phyloP scores from a whole-genome alignment of 768 basidiomycete genomes.

The Tricholoma saponaceum region DNA sequence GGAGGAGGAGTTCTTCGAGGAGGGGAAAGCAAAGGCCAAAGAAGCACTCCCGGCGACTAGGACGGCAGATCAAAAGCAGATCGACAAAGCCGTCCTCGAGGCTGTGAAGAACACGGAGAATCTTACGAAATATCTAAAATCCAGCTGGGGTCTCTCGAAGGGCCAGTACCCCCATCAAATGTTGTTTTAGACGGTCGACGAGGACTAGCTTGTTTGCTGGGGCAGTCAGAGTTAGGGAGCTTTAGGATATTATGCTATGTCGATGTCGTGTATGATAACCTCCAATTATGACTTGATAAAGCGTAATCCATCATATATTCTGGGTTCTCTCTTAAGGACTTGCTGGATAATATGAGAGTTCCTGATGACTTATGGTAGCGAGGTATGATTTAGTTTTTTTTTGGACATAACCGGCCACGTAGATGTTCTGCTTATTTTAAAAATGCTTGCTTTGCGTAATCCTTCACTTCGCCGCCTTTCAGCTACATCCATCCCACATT shows the following conservation, averaged over 20 bases:
- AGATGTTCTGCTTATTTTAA: conserved; percentile 5
- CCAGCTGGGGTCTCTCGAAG: conserved; percentile 92
- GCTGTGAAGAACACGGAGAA: conserved; percentile 89
- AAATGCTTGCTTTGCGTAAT: conserved; percentile 31
- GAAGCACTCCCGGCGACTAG: conserved; percentile 83
- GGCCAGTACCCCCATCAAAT: conserved; percentile 96
- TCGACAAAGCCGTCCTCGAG: conserved; percentile 75
- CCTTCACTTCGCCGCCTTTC: conserved; percentile 11
- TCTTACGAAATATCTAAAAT: conserved; percentile 89
- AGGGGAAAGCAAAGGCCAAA: conserved; percentile 89
- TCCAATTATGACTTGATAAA: conserved; percentile 25
- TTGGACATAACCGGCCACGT: conserved; percentile 6
- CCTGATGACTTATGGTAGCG: not conserved
- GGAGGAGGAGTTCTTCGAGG: conserved; percentile 96
- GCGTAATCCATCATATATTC: conserved; percentile 19
- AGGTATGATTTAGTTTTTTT: not conserved
- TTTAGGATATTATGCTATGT: conserved; percentile 29
- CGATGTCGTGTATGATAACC: conserved; percentile 27
- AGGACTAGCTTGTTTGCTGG: conserved; percentile 12
- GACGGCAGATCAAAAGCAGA: conserved; percentile 85
- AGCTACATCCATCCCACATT: conserved; percentile 9
- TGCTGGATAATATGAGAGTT: not conserved
- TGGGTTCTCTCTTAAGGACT: not conserved
- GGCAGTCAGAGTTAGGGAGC: conserved; percentile 9
- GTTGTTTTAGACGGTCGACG: conserved; percentile 60